A percentile compares a stretch with the other conserved stretches of the same genome.
Evolutionary conservation across 78 protist genomes (phyloP).

Genomic region (Mantamonas sphyraenae): DNA sequence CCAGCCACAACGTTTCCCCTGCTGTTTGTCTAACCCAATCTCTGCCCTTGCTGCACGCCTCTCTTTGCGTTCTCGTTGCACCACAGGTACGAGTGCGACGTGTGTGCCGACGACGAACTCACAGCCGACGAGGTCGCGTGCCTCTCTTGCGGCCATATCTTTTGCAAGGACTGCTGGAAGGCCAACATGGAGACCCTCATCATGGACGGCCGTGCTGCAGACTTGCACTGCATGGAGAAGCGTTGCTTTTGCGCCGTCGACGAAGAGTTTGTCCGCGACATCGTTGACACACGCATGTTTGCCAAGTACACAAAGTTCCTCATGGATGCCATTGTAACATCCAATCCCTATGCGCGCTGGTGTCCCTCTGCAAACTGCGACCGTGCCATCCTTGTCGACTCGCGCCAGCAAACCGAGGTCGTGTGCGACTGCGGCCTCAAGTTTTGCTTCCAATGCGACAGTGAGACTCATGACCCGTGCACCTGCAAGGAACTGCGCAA

Average conservation of each 20-base stretch:
- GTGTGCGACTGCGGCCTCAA: conserved; percentile 15
- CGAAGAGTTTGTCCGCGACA: background rate
- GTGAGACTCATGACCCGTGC: conserved; percentile 14
- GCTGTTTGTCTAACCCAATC: background rate
- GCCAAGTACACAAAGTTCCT: conserved; percentile 15
- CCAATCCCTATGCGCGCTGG: background rate
- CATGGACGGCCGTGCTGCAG: background rate
- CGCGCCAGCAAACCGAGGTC: background rate
- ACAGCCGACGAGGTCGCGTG: background rate
- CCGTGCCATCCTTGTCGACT: background rate
- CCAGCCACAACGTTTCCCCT: background rate
- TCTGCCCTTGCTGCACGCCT: background rate
- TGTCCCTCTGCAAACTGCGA: conserved; percentile 9
- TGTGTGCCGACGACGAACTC: conserved; percentile 1
- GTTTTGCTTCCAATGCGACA: conserved; percentile 14
- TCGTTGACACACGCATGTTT: background rate
- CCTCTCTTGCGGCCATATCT: background rate
- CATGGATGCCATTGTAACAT: conserved; percentile 9
- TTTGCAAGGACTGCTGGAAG: background rate
- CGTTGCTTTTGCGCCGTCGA: background rate
- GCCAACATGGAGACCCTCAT: background rate
- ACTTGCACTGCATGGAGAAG: background rate
- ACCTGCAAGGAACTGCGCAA: conserved; percentile 15
- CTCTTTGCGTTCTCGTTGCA: background rate
- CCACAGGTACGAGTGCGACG: background rate